Base-by-base conservation (phyloP, 257 asterid genomes). In the Fraxinus cuspidata region DNA sequence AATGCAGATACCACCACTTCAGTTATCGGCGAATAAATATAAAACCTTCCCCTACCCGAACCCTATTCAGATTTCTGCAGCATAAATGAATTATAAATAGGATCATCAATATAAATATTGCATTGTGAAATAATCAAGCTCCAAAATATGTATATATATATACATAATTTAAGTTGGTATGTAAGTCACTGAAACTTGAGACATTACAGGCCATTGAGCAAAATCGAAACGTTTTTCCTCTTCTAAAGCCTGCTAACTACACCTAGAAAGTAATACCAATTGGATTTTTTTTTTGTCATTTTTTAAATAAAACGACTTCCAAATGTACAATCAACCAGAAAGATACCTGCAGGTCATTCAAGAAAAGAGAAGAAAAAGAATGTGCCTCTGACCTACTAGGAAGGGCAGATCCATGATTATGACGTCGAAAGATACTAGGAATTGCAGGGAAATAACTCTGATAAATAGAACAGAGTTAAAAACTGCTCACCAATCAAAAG, bases 141-240 rank as follows among this genome's bases (percentile, higher is more conserved):
- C 69, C 69, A 63, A 63, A 25, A 63, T 27, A 63, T 63, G 69
- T 60, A 25, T 60, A 21, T 35, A 7, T 37, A 37, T 37, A 42
- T 42, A 42, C 49, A 42, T 63, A 63, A 23, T 23, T 63, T 23
- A 63, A 63, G 69, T 23, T 63, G 69, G 34, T 12, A 63, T n/a
- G 10, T 1, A 27, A 63, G 69, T 25, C 34, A 12, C 69, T 23
- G 69, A 63, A 63, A 25, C 69, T 12, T 11, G 19, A 63, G 34
- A 12, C 69, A 23, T 63, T 63, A 63, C 34, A 63, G 69, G 69
- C 69, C 69, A 63, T 63, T 11, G 49, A 63, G 69, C 69, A 63
- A 63, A 63, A 63, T 7, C 35, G 3, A 15, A 63, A 63, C 3
- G 34, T 63, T 63, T 63, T 10, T 27, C 69, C 35, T 63, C 35